Base-by-base conservation (phyloP, 306 rosid species). In the Pyrus pyrifolia region DNA sequence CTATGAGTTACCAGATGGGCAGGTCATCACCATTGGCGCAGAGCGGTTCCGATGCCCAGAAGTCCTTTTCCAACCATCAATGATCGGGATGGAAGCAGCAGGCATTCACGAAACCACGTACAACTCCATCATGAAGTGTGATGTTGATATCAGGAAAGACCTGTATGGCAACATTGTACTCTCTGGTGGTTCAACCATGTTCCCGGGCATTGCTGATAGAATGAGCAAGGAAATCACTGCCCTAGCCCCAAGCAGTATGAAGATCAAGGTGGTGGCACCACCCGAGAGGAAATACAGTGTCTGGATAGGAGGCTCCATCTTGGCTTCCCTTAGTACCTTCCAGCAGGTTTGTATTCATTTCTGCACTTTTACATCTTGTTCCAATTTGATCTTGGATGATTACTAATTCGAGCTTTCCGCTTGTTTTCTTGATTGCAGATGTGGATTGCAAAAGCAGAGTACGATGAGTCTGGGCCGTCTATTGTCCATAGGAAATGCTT, bases 261-360 rank as follows among this genome's bases (percentile, higher is more conserved):
- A 95, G 91, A 95, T 95, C 81, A 95, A 95, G 93, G 98, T 95
- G 42, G 98, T 95, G 33, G 98, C 98, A 23, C 98, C 98, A 30
- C 98, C 98, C 0, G 98, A 95, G 93, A 88, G 98, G 81, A 95
- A 95, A 83, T 95, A 95, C 83, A 95, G 98, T 92, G 98, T 95
- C 86, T 95, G 98, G 98, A 95, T 95, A 27, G 98, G 98, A 77
- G 98, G 98, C 61, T 95, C 98, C 44, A 95, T 95, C 87, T 90
- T 95, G 86, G 98, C 98, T 81, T 95, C 98, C 21, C 97, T 95
- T 14, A 95, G 98, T 93, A 95, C 98, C 84, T 95, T 95, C 93
- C 98, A 95, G 88, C 98, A 95, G 98, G 98, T 95, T 74, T 68
- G 82, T 74, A 49, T 52, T 76, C 40, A 31, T 59, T 38, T 25